Evolutionary conservation across 768 basidiomycete species (phyloP), one percentile per base, ranked within the genome.

Genomic region (Gymnopilus junonius): DNA sequence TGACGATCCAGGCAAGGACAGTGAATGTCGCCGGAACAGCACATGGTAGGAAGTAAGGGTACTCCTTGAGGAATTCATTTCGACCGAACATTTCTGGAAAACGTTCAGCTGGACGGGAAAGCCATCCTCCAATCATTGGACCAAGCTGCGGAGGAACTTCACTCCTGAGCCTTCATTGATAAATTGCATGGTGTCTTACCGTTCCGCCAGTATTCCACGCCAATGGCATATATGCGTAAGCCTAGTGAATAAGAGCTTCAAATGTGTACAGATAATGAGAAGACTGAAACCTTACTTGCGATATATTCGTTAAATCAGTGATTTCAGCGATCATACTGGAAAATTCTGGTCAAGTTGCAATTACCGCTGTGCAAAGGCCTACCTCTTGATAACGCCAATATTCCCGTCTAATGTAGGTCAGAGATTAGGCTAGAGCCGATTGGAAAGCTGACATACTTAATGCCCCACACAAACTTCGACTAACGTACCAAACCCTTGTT

Each of bases 41-140:
- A 61, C 89, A 92, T 2, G 91, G 84, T 37, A 92, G 79, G 71
- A 92, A 90, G 67, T 89, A 89, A 0, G 87, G 87, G 62, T 84
- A 83, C 39, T 76, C 69, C 14, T 70, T 76, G 75, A 84, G 81
- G 64, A 89, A 86, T 4, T 75, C 70, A 35, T 74, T 76, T 11
- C 72, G 60, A 2, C 77, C 76, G 64, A 89, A 88, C 2, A 82
- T 40, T 1, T 45, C 21, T 15, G 87, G 85, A 65, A 85, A 88
- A n/a, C 78, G 79, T 50, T 87, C 81, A n/a, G 79, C 79, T 23
- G 87, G 87, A 17, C 79, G 78, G 48, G 83, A 76, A 48, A 89
- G 77, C 31, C 76, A 77, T 4, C 88, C 88, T 7, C 87, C 87
- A 20, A 88, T 82, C 25, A 88, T 74, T 15, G 87, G 86, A 11